Evolutionary conservation across 495 filamentous ascomycete species (phyloP).

Genomic region (Trichoderma parareesei): DNA sequence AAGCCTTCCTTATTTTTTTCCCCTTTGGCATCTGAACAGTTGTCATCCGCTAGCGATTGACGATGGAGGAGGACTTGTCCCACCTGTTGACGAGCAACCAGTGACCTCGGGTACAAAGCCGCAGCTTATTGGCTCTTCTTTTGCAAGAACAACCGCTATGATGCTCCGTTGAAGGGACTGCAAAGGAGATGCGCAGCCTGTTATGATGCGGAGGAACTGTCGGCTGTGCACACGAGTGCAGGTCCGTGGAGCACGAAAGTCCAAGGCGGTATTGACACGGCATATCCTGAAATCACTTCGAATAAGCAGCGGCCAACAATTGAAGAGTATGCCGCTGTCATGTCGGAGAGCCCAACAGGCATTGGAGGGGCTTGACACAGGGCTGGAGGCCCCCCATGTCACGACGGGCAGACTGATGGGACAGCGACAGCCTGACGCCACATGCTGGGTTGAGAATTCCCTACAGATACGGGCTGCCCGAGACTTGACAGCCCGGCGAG

Average conservation of each 20-base stretch:
- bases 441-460: neutral
- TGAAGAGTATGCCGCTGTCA: neutral
- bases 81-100: neutral
- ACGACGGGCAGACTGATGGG: neutral
- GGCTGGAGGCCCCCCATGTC: neutral
- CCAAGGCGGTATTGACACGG: neutral
- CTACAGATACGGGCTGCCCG: neutral
- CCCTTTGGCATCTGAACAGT: neutral
- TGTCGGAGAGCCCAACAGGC: neutral
- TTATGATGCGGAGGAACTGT: neutral
- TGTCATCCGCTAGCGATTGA: neutral
- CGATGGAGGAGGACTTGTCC: neutral
- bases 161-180: neutral
- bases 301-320: neutral
- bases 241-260: neutral
- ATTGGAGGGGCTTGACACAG: constrained; percentile 5
- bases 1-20: neutral
- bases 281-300: neutral
- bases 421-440: neutral
- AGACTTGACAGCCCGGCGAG: neutral
- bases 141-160: too few relatives aligned
- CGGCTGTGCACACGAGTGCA: neutral
- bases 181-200: neutral
- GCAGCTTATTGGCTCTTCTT: neutral
- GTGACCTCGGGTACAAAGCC: neutral